phyloP scores from a whole-genome alignment of 2,329 filamentous ascomycete species.

The Diaporthe capsici region DNA sequence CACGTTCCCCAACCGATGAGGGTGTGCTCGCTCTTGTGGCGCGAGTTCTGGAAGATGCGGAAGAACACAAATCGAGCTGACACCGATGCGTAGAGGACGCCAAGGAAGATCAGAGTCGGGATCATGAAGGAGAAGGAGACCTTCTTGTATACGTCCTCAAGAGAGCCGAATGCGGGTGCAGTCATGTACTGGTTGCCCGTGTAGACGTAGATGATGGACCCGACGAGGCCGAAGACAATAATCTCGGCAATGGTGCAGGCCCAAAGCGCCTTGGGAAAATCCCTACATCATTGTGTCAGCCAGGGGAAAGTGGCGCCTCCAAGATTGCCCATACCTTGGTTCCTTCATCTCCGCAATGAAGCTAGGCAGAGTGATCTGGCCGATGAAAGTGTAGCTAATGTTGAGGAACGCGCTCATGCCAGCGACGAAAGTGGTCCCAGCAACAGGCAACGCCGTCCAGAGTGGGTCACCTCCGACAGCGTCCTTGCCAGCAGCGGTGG shows the following conservation, averaged over 20 bases:
- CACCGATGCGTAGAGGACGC: conserved; percentile 91
- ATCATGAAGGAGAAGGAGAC: conserved; percentile 96
- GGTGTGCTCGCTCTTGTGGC: conserved; percentile 86
- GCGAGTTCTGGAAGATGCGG: conserved; percentile 84
- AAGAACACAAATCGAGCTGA: conserved; percentile 94
- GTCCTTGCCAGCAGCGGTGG: conserved; percentile 46
- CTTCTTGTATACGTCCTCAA: conserved; percentile 87
- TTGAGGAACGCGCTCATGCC: conserved; percentile 93
- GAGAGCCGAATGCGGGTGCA: conserved; percentile 86
- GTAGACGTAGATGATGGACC: conserved; percentile 86
- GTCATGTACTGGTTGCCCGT: conserved; percentile 92
- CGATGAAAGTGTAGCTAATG: conserved; percentile 96
- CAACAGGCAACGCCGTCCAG: conserved; percentile 76
- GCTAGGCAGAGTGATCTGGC: conserved; percentile 92
- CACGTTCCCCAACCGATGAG: conserved; percentile 84
- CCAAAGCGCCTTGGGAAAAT: conserved; percentile 95
- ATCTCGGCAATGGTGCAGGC: conserved; percentile 91
- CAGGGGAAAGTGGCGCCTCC: too few species aligned
- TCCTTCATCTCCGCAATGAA: conserved; percentile 96
- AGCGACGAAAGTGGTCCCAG: conserved; percentile 82
- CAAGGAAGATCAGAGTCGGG: conserved; percentile 92
- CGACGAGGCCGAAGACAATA: conserved; percentile 87
- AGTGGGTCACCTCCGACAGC: conserved; percentile 70
- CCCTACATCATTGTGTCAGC: conserved; percentile 57
- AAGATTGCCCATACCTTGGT: conserved; percentile 56